These are phyloP conservation scores for Diaporthe ilicicola DNA, from an alignment of 2,329 filamentous ascomycete species.

Conservation along the genomic window DNA sequence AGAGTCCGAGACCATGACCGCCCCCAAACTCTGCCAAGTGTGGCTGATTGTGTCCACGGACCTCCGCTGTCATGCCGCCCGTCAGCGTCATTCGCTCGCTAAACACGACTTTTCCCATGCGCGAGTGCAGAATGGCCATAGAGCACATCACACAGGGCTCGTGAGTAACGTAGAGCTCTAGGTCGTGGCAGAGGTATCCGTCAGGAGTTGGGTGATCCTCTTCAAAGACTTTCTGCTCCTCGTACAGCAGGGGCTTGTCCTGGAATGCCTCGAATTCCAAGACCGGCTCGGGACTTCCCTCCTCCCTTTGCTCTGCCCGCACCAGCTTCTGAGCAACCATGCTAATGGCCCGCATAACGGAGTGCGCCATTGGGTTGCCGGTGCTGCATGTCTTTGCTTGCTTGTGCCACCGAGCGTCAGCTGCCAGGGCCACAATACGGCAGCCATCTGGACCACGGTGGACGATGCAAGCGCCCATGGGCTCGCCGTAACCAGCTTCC, in stretches of 20 bases:
- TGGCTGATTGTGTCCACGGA: constrained; percentile 59
- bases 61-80: constrained; percentile 84
- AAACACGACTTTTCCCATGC: constrained; percentile 88
- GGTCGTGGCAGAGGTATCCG: constrained; percentile 91
- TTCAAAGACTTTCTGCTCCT: constrained; percentile 70
- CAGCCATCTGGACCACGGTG: constrained; percentile 62
- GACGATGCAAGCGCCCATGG: constrained; percentile 79
- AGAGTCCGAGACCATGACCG: constrained; percentile 71
- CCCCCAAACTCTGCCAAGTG: constrained; percentile 51
- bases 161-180: constrained; percentile 94
- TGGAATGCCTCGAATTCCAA: constrained; percentile 71
- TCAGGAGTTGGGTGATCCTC: constrained; percentile 73
- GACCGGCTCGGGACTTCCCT: constrained; percentile 44
- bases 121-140: constrained; percentile 94
- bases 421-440: constrained; percentile 75
- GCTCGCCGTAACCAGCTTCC: constrained; percentile 68
- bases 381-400: constrained; percentile 56
- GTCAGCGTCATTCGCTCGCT: constrained; percentile 80
- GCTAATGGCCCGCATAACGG: constrained; percentile 80
- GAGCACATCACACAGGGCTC: constrained; percentile 97
- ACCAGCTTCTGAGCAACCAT: constrained; percentile 79
- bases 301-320: constrained; percentile 58
- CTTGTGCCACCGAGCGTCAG: constrained; percentile 76
- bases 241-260: constrained; percentile 72
- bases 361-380: constrained; percentile 81